phyloP scores from a whole-genome alignment of 75 land plant genomes.

The Gnetum montanum region DNA sequence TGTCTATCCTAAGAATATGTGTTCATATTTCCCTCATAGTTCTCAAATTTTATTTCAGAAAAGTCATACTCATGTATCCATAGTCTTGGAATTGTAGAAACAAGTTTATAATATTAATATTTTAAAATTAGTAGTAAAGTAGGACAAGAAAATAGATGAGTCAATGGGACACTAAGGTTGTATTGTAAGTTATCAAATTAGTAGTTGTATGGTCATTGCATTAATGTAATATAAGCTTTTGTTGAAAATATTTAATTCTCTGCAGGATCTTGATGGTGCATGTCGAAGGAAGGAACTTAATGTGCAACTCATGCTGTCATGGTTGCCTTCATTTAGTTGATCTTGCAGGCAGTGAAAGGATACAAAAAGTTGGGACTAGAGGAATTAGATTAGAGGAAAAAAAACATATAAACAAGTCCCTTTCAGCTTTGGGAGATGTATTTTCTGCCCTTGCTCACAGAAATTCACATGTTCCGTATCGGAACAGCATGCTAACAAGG shows the following conservation, averaged over 20 bases:
- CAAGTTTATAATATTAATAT: too few relatives aligned
- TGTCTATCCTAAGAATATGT: too few relatives aligned
- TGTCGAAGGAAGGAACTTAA: constrained; percentile 68
- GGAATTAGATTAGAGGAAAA: constrained; percentile 87
- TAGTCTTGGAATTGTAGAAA: too few relatives aligned
- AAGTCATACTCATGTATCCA: too few relatives aligned
- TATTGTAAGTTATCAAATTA: too few relatives aligned
- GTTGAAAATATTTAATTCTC: not conserved
- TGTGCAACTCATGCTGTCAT: constrained; percentile 49
- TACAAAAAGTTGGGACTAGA: constrained; percentile 73
- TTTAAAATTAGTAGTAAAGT: too few relatives aligned
- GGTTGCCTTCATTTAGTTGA: constrained; percentile 91
- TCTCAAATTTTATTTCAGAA: too few relatives aligned
- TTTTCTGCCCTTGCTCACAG: constrained; percentile 80
- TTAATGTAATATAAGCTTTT: too few relatives aligned
- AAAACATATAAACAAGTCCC: constrained; percentile 76
- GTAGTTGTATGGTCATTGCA: too few relatives aligned
- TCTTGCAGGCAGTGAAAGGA: constrained; percentile 90
- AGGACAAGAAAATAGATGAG: too few relatives aligned
- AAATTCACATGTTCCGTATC: constrained; percentile 66
- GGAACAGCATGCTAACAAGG: constrained; percentile 82
- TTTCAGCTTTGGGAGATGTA: constrained; percentile 87
- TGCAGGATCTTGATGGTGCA: constrained; percentile 78
- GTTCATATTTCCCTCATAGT: too few relatives aligned
- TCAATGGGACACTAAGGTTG: too few relatives aligned